Conservation (phyloP, 345 rosid species). For the Erysimum cheiranthoides region DNA sequence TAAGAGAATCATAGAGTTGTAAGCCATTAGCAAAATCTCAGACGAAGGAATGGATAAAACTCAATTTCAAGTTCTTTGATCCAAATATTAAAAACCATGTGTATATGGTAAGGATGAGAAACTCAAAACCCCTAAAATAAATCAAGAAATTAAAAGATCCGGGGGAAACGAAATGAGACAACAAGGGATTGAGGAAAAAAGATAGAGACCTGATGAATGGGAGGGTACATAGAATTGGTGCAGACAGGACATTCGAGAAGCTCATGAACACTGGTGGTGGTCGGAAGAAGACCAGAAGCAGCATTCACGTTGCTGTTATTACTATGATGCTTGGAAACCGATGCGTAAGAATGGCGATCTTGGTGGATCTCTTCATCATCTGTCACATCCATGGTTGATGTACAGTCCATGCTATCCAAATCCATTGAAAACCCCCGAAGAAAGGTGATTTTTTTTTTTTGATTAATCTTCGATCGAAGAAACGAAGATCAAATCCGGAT, state of each 20-base stretch:
- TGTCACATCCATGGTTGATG: slow-evolving; percentile 69
- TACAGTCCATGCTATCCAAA: slow-evolving; percentile 75
- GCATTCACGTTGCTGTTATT: slow-evolving; percentile 47
- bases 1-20: neutral
- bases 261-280: slow-evolving; percentile 91
- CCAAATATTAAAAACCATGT: neutral
- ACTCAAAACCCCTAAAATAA: slow-evolving; percentile 21
- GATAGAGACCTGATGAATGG: slow-evolving; percentile 91
- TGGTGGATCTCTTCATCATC: slow-evolving; percentile 89
- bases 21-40: neutral
- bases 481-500: slow-evolving; percentile 26
- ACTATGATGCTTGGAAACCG: slow-evolving; percentile 63
- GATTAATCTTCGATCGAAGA: slow-evolving; percentile 24
- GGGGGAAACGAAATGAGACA: neutral
- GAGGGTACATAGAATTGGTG: slow-evolving; percentile 98
- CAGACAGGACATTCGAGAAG: slow-evolving; percentile 97
- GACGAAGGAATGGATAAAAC: neutral
- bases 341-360: slow-evolving; percentile 57
- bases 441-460: slow-evolving; percentile 4
- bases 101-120: slow-evolving; percentile 3
- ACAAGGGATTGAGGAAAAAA: neutral
- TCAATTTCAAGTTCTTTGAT: neutral
- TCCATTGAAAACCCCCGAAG: slow-evolving; percentile 56
- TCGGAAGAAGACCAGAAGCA: slow-evolving; percentile 59
- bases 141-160: slow-evolving; percentile 24